Evolutionary conservation across 345 rosid species (phyloP), one percentile per base, ranked within the genome.

Genomic region (Hirschfeldia incana): DNA sequence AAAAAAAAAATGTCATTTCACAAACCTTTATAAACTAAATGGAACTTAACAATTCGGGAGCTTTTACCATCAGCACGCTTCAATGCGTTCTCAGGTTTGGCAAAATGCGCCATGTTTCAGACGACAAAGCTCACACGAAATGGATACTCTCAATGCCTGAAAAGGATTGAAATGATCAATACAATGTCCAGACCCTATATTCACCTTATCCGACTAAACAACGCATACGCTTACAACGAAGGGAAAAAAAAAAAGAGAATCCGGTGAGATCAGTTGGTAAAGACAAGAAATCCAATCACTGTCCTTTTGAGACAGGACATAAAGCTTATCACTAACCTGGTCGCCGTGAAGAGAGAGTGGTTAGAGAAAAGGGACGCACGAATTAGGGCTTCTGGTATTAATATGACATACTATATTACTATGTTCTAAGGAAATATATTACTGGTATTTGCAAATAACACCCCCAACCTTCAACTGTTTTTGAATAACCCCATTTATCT

Each of bases 41-140:
- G 17, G 8, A 67, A 3, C 53, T 6, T 6, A 17, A 57, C 53
- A 49, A 27, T 49, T 21, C 15, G 61, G 9, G 3, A 70, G 10
- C 84, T 81, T 81, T 49, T 59, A 92, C 98, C 97, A 84, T 94
- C 97, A 21, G 96, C 98, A 53, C 97, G 92, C 88, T 92, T 92
- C 60, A 94, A 69, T 0, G 97, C 98, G 57, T 92, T 92, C 85
- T 94, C 96, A 0, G 97, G 94, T 76, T 94, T 94, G 67, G 89
- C 87, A 78, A 86, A 94, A 30, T 77, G 84, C 73, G 90, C 76
- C 98, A 94, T 94, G 75, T 53, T 72, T 80, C 63, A 65, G 64
- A 65, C 76, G 62, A 57, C 30, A 17, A 57, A n/a, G 5, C 62
- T n/a, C 26, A 51, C 58, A 51, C 59, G 26, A 53, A 16, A 53